A percentile compares a stretch with the other conserved stretches of the same genome.
phyloP scores from a whole-genome alignment of 805 yeast genomes.

The Saitoella complicata region DNA sequence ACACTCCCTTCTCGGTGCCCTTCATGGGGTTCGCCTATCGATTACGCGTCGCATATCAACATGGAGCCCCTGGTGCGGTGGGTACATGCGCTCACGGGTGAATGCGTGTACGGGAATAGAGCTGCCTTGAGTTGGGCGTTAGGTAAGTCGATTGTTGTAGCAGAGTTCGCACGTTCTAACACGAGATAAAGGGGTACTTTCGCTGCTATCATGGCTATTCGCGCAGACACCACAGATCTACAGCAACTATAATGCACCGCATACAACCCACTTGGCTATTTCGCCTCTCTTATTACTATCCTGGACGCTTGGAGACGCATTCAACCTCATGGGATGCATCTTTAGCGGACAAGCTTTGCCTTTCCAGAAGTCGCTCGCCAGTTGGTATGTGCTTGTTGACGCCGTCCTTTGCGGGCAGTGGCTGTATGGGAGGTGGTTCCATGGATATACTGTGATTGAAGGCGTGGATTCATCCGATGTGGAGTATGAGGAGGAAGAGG shows the following conservation, averaged over 20 bases:
- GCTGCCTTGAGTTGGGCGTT: constrained; percentile 15
- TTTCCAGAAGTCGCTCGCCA: constrained; percentile 61
- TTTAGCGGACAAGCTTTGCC: constrained; percentile 52
- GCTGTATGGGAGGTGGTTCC: constrained; percentile 30
- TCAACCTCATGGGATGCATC: constrained; percentile 52
- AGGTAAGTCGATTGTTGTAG: constrained; percentile 5
- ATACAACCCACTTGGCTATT: constrained; percentile 48
- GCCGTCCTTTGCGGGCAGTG: constrained; percentile 50
- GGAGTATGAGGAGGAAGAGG: too few relatives aligned
- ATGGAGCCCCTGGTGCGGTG: too few relatives aligned
- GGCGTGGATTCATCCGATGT: too few relatives aligned
- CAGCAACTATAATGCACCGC: constrained; percentile 30
- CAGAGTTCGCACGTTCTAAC: background rate
- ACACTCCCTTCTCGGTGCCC: too few relatives aligned
- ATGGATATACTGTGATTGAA: too few relatives aligned
- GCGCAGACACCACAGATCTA: constrained; percentile 61
- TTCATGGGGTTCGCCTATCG: too few relatives aligned
- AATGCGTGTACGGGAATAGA: constrained; percentile 16
- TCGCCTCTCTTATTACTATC: constrained; percentile 42
- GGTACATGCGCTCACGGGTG: too few relatives aligned
- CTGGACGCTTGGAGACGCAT: constrained; percentile 51
- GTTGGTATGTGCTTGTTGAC: constrained; percentile 64
- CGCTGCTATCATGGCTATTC: constrained; percentile 37
- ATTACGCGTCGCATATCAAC: too few relatives aligned
- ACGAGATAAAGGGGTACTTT: constrained; percentile 7